Evolutionary conservation across 2,329 filamentous ascomycete species (phyloP), one percentile per base, ranked within the genome.

Genomic region (Fusarium sp.): DNA sequence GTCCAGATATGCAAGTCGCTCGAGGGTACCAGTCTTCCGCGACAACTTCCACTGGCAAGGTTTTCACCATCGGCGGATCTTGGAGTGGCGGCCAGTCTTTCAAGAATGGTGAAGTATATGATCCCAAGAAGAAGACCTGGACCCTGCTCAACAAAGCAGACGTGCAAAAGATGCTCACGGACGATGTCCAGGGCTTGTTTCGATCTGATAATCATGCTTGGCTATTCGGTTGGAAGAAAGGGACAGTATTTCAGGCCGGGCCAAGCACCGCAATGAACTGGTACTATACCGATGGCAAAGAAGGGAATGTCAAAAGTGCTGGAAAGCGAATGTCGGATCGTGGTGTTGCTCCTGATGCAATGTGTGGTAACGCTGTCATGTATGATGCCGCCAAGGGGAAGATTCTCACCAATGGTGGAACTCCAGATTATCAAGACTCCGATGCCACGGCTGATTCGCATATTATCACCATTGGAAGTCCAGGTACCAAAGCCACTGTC

Each of bases 331-430:
- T 2, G 55, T 74, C 13, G 0, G 77, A 69, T 81, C 58, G 67
- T 11, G 71, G 86, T 16, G 79, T 77, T 38, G 79, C 79, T 6
- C 82, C 83, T 46, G 75, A 80, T 20, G 83, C 86, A 5, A 90
- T 90, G 87, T 84, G 82, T 62, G 87, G 86, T 5, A 84, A 83
- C 54, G 83, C 83, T 11, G 81, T 86, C 68, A 88, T 89, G 86
- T 89, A 85, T 66, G 87, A 89, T 68, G 86, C 86, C 27, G 83
- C 87, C 59, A 82, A 83, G 4, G 87, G 87, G 34, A 87, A 88
- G 75, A 88, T 89, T 24, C 78, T 89, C 9, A 83, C 84, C 0
- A 75, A 82, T 3, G 87, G 87, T 18, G 87, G 87, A 20, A 77
- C 82, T 6, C 77, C 81, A 0, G 77, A 80, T 41, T 88, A 88